These are phyloP conservation scores for Spathaspora sp. DNA, from an alignment of 1,139 yeast genomes.

Conservation along the genomic window DNA sequence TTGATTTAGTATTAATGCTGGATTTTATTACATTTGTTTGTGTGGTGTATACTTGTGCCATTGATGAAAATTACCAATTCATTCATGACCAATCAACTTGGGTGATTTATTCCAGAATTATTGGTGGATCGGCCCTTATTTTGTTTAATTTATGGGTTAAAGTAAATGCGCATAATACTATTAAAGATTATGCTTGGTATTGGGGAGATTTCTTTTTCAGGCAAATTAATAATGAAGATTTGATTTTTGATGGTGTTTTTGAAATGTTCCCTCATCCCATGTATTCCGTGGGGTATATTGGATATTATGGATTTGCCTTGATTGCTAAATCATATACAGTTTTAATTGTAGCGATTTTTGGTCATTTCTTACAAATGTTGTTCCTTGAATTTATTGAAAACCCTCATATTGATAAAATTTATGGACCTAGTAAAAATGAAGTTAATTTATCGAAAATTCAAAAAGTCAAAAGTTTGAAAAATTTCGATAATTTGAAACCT, in stretches of 20 bases:
- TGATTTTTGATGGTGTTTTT: conserved; percentile 87
- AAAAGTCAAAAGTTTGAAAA: conserved; percentile 44
- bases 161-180: conserved; percentile 84
- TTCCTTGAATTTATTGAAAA: conserved; percentile 78
- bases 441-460: conserved; percentile 35
- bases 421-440: conserved; percentile 49
- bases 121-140: conserved; percentile 50
- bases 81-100: conserved; percentile 33
- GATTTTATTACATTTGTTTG: conserved; percentile 79
- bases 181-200: conserved; percentile 92
- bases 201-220: conserved; percentile 94
- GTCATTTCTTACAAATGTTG: conserved; percentile 78
- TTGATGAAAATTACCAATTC: conserved; percentile 43
- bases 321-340: conserved; percentile 77
- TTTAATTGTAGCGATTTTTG: conserved; percentile 67
- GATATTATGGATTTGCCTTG: conserved; percentile 82
- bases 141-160: conserved; percentile 84
- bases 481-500: conserved; percentile 55
- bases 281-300: conserved; percentile 89
- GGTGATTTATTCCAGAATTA: conserved; percentile 37
- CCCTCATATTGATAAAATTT: conserved; percentile 85
- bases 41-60: conserved; percentile 60
- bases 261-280: conserved; percentile 93
- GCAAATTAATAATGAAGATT: conserved; percentile 68
- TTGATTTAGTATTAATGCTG: conserved; percentile 82